Conservation (phyloP, 2,329 filamentous ascomycete species). For the Trichophyton rubrum region DNA sequence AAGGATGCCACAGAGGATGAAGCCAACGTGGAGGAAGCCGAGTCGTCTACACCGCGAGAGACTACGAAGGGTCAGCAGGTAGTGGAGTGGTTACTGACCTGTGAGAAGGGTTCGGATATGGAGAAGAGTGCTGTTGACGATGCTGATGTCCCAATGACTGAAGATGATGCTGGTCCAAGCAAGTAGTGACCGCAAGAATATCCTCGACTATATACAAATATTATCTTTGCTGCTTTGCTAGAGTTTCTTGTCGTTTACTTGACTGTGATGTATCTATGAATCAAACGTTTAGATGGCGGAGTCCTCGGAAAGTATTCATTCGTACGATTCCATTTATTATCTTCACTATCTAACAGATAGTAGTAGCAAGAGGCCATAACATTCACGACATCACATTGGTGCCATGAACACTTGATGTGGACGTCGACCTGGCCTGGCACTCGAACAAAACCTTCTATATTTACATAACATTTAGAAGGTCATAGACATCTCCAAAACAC, state of each 20-base stretch:
- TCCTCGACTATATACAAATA: not conserved
- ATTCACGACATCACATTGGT: not conserved
- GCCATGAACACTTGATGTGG: not conserved
- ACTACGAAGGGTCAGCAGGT: conserved; percentile 28
- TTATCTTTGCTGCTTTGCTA: not conserved
- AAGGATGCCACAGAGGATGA: conserved; percentile 10
- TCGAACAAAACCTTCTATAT: conserved; percentile 1
- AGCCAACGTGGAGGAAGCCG: conserved; percentile 4
- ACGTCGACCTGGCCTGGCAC: not conserved
- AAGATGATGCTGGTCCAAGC: not conserved
- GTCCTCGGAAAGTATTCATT: not conserved
- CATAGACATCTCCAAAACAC: not conserved
- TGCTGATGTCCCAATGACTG: conserved; percentile 9
- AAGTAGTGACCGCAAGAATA: not conserved
- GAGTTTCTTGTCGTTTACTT: not conserved
- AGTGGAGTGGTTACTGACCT: conserved; percentile 31
- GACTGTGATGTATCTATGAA: not conserved
- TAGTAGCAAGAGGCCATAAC: not conserved
- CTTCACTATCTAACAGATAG: not conserved
- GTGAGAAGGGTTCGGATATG: conserved; percentile 25
- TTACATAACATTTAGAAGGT: not conserved
- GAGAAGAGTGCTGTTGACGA: conserved; percentile 18
- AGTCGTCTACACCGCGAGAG: not conserved
- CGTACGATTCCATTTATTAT: not conserved
- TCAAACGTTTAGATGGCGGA: not conserved